Conservation (phyloP, 2,329 filamentous ascomycete species). For the Tolypocladium tropicale region DNA sequence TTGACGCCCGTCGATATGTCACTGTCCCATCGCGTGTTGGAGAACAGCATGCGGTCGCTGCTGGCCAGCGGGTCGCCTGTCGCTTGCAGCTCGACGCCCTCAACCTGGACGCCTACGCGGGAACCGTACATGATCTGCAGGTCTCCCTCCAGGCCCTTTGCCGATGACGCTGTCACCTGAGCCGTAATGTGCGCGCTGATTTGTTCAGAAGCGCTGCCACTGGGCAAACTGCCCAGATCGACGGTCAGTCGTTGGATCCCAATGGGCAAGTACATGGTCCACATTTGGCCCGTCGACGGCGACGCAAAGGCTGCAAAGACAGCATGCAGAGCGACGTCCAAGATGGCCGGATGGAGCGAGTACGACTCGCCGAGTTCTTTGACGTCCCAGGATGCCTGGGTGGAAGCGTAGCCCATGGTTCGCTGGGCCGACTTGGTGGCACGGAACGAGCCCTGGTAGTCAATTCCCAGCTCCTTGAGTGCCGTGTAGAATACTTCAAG, state of each 20-base stretch:
- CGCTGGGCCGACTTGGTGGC: neutral
- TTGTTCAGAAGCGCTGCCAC: neutral
- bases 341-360: neutral
- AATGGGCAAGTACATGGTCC: neutral
- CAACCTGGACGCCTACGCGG: neutral
- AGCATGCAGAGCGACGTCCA: neutral
- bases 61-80: neutral
- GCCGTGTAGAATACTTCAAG: neutral
- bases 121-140: neutral
- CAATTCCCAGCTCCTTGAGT: neutral
- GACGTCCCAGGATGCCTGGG: neutral
- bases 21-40: neutral
- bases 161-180: neutral
- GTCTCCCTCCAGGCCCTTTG: neutral
- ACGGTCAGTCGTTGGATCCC: neutral
- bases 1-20: neutral
- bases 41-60: neutral
- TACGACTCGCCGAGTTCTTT: neutral
- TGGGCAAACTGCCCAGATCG: neutral
- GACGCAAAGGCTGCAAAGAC: neutral
- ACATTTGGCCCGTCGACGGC: neutral
- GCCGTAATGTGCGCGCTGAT: neutral
- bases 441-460: neutral
- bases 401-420: neutral
- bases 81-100: neutral